Percentiles rank a stretch among this genome's conserved stretches.
These are phyloP conservation scores for Phytophthora vignae DNA, from an alignment of 352 stramenopile species.

Conservation along the genomic window DNA sequence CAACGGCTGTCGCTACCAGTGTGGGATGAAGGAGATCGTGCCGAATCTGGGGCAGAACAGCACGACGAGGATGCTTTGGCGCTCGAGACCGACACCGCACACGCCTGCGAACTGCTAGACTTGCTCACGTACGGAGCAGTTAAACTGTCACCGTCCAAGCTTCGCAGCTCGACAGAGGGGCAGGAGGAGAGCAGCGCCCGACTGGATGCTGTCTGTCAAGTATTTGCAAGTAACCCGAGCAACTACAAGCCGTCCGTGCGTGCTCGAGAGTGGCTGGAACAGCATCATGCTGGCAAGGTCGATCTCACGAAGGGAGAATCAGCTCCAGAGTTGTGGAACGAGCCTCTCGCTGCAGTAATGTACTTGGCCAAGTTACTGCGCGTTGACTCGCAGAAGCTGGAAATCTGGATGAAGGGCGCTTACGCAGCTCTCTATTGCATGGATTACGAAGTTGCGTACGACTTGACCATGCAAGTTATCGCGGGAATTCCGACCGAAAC, in stretches of 20 bases:
- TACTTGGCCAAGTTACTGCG: slow-evolving; percentile 59
- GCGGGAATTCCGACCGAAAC: slow-evolving; percentile 27
- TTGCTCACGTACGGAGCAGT: slow-evolving; percentile 65
- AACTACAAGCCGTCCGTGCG: slow-evolving; percentile 63
- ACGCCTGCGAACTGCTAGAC: slow-evolving; percentile 63
- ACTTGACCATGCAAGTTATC: slow-evolving; percentile 54
- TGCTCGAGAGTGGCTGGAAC: slow-evolving; percentile 54
- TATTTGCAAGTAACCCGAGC: slow-evolving; percentile 72
- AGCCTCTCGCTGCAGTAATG: slow-evolving; percentile 58
- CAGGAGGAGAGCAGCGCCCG: slow-evolving; percentile 32
- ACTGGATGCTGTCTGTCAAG: slow-evolving; percentile 53
- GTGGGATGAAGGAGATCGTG: slow-evolving; percentile 39
- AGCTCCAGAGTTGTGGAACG: slow-evolving; percentile 11
- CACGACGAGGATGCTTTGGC: slow-evolving; percentile 38
- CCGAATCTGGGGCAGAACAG: slow-evolving; percentile 23
- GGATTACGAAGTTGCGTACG: slow-evolving; percentile 68
- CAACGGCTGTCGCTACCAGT: slow-evolving; percentile 45
- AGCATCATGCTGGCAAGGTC: slow-evolving; percentile 21
- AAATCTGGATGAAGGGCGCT: slow-evolving; percentile 70
- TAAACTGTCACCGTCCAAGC: slow-evolving; percentile 42
- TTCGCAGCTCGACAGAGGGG: slow-evolving; percentile 36
- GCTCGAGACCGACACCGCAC: slow-evolving; percentile 41
- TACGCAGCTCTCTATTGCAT: slow-evolving; percentile 75
- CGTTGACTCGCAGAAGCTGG: slow-evolving; percentile 44
- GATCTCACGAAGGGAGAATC: slow-evolving; percentile 1